These are phyloP conservation scores for Populus ilicifolia DNA, from an alignment of 345 rosid species.

Conservation along the genomic window DNA sequence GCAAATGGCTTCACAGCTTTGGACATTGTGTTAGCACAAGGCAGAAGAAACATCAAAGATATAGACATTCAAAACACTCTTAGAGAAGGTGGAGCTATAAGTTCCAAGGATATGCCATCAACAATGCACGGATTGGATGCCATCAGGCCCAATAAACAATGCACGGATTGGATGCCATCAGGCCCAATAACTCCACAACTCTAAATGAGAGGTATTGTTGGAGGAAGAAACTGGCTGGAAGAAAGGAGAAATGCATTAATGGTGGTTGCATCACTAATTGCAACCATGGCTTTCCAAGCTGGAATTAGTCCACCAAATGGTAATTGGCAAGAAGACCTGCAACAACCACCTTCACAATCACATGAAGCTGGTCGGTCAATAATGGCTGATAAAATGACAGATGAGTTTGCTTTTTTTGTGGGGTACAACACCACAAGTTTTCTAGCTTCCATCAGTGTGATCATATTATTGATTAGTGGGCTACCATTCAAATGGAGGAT, in stretches of 20 bases:
- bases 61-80: neutral
- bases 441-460: conserved; percentile 33
- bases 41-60: neutral
- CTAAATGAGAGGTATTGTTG: too few relatives aligned
- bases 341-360: neutral
- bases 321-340: conserved; percentile 18
- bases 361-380: conserved; percentile 25
- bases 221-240: too few relatives aligned
- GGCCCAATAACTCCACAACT: neutral
- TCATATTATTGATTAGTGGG: conserved; percentile 30
- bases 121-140: neutral
- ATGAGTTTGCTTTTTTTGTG: conserved; percentile 4
- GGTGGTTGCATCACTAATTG: too few relatives aligned
- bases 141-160: neutral
- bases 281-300: conserved; percentile 30
- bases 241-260: too few relatives aligned
- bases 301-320: conserved; percentile 30
- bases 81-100: neutral
- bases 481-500: conserved; percentile 21
- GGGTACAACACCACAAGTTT: conserved; percentile 21
- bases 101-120: neutral
- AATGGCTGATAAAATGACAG: conserved; percentile 6
- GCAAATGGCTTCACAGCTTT: neutral
- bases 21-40: neutral
- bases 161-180: neutral